Evolutionary conservation across 768 basidiomycete species (phyloP).

Genomic region (Chalciporus pseudorubinellus): DNA sequence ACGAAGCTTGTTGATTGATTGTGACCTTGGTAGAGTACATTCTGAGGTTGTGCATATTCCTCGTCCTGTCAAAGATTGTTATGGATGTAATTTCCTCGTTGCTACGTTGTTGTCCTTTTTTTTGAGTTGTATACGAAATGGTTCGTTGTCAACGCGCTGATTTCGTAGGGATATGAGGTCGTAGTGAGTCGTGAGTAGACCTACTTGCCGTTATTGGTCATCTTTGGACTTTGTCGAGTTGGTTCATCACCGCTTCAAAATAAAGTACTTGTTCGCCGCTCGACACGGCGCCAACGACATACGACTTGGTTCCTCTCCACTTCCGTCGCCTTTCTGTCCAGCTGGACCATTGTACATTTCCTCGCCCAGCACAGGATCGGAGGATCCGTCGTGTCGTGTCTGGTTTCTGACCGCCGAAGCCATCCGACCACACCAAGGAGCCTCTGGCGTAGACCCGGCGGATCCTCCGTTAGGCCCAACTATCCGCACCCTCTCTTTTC

Average conservation of each 20-base stretch:
- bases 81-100: slow-evolving; percentile 13
- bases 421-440: slow-evolving; percentile 35
- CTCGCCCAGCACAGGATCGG: slow-evolving; percentile 12
- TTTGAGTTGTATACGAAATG: too few species aligned
- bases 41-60: not conserved
- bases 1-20: not conserved
- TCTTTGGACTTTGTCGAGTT: slow-evolving; percentile 1
- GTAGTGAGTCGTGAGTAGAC: too few species aligned
- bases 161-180: too few species aligned
- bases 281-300: slow-evolving; percentile 11
- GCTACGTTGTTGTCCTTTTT: slow-evolving; percentile 5
- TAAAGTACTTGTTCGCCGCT: slow-evolving; percentile 11
- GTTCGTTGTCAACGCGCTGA: too few species aligned
- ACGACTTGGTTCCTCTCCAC: not conserved
- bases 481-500: not conserved
- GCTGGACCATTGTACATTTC: slow-evolving; percentile 2
- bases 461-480: slow-evolving; percentile 40
- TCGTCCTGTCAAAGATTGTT: not conserved
- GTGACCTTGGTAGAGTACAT: slow-evolving; percentile 1
- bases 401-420: slow-evolving; percentile 37
- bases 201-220: too few species aligned
- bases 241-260: slow-evolving; percentile 2
- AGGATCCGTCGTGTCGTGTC: slow-evolving; percentile 53
- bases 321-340: not conserved
- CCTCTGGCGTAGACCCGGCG: slow-evolving; percentile 49